Evolutionary conservation across 2,329 filamentous ascomycete species (phyloP).

Genomic region (Phaeomoniella chlamydospora): DNA sequence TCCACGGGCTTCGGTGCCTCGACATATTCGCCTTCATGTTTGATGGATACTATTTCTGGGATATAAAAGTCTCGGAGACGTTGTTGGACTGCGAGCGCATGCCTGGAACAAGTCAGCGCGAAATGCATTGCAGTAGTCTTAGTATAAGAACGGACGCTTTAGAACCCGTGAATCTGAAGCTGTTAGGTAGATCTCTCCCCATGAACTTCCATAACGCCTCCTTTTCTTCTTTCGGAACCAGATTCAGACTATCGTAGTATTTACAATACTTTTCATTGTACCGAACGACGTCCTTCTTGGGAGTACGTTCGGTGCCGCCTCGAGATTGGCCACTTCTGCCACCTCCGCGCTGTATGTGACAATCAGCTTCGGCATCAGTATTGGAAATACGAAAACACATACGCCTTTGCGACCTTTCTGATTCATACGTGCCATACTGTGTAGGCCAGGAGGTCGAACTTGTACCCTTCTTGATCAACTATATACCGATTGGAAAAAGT

Average conservation of each 20-base stretch:
- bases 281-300: slow-evolving; percentile 53
- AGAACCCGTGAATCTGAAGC: slow-evolving; percentile 92
- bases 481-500: too few relatives aligned
- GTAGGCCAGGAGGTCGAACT: background rate
- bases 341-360: slow-evolving; percentile 18
- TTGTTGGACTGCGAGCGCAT: slow-evolving; percentile 83
- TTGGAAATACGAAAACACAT: too few relatives aligned
- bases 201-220: slow-evolving; percentile 73
- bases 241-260: slow-evolving; percentile 69
- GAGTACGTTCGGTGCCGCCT: slow-evolving; percentile 20
- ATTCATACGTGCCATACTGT: background rate
- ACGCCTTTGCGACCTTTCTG: background rate
- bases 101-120: slow-evolving; percentile 32
- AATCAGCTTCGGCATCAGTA: background rate
- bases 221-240: slow-evolving; percentile 65
- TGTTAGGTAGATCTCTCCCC: slow-evolving; percentile 79
- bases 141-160: slow-evolving; percentile 49
- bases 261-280: slow-evolving; percentile 71
- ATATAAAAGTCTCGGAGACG: slow-evolving; percentile 81
- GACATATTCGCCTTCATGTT: slow-evolving; percentile 69
- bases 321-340: slow-evolving; percentile 12
- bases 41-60: slow-evolving; percentile 73
- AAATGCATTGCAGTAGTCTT: background rate
- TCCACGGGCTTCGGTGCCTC: slow-evolving; percentile 67
- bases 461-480: too few relatives aligned